Base-by-base conservation (phyloP, 2,329 filamentous ascomycete genomes). In the Fusarium agapanthi region DNA sequence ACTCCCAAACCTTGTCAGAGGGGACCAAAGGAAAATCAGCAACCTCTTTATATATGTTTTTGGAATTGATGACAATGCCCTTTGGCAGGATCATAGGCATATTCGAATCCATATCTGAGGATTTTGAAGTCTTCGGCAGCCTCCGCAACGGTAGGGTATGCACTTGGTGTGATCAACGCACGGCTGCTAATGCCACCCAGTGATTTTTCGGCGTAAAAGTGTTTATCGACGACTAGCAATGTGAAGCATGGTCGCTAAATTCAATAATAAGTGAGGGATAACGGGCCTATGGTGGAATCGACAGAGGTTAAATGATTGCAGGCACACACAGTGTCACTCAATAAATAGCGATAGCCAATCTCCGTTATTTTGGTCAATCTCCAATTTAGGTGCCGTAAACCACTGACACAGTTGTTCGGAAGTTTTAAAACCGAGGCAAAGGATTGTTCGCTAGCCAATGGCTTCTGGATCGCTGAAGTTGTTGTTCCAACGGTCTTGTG, bases 41-140 rank as follows among this genome's bases (percentile, higher is more conserved):
- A 54, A 90, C 85, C 72, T 88, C 86, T 32, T 83, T 83, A 72
- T 89, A 88, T 38, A 90, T 83, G 55, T 83, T 81, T 38, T 81
- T 80, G 14, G 84, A 85, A 79, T 90, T 90, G 55, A 84, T 83
- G 67, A 90, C 84, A 67, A 90, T 85, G 77, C 88, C 89, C 77
- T 87, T 86, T 26, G 89, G 89, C 77, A 90, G 75, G 40, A 88
- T 83, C 80, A 85, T 83, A 41, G 82, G 79, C 74, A 82, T 76
- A 43, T 76, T 79, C 56, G 79, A 70, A 67, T 82, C 80, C 81
- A 83, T 83, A 32, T 67, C 58, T 45, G 38, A 38, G 34, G 32
- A 51, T 62, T 26, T 38, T 45, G 37, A 55, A 50, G 45, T 58
- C 45, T 61, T 45, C 66, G 56, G 63, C 45, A 64, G 53, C 41